phyloP scores from a whole-genome alignment of 139 green algal genomes.

The Coccomyxa sp. region DNA sequence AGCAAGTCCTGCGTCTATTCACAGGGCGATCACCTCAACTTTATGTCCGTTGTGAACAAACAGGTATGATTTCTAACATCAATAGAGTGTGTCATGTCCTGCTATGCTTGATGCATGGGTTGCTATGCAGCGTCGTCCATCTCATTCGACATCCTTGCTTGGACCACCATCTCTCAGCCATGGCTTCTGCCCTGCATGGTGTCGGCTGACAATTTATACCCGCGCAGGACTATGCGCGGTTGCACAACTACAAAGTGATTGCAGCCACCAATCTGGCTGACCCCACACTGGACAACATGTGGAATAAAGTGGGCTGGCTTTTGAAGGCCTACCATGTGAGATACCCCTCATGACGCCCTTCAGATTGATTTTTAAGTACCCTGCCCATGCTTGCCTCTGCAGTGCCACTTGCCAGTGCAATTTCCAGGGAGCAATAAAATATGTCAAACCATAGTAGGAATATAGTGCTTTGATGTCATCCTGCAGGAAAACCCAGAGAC shows the following conservation, averaged over 20 bases:
- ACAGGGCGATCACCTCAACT: conserved; percentile 11
- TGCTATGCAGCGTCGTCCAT: no score
- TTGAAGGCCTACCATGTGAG: conserved; percentile 2
- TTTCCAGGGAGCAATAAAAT: no score
- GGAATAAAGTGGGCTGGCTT: conserved; percentile 19
- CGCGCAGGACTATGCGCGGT: conserved; percentile 13
- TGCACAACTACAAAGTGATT: conserved; percentile 12
- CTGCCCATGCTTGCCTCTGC: no score
- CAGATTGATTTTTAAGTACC: neutral
- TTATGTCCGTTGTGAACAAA: conserved; percentile 16
- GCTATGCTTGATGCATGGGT: no score
- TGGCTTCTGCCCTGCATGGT: no score
- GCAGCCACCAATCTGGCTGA: conserved; percentile 2
- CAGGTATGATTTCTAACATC: neutral
- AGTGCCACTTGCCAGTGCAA: no score
- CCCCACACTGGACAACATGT: conserved; percentile 13
- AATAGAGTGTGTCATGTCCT: no score
- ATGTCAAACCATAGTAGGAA: no score
- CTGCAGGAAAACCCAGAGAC: neutral
- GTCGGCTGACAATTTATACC: no score
- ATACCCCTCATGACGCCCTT: neutral
- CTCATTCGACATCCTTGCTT: no score
- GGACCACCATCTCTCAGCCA: no score
- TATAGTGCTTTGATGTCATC: no score
- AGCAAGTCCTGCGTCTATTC: conserved; percentile 11